Conservation (phyloP, 2,329 filamentous ascomycete species). For the Meredithiella fracta region DNA sequence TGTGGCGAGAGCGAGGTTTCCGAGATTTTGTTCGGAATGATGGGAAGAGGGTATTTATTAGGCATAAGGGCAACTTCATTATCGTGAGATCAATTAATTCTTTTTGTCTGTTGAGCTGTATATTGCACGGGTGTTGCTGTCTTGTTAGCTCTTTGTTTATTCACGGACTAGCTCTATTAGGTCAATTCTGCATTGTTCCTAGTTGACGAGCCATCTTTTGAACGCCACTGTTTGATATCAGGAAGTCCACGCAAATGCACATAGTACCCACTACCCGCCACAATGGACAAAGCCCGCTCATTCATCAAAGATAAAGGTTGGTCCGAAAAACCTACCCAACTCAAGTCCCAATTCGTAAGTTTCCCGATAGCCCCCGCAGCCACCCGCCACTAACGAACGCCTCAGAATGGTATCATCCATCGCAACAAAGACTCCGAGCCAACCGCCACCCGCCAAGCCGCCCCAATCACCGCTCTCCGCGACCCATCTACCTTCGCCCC, state of each 20-base stretch:
- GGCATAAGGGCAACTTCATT: not conserved
- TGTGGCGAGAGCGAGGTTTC: too few relatives aligned
- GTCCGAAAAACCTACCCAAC: constrained; percentile 15
- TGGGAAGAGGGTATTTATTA: too few relatives aligned
- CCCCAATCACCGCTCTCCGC: constrained; percentile 52
- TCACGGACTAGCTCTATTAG: too few relatives aligned
- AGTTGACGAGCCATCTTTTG: too few relatives aligned
- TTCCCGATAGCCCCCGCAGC: not conserved
- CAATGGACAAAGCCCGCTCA: constrained; percentile 11
- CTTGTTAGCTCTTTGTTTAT: too few relatives aligned
- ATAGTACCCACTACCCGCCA: not conserved
- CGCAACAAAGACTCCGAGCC: constrained; percentile 23
- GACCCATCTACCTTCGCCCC: constrained; percentile 67
- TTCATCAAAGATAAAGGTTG: constrained; percentile 12
- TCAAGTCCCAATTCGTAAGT: constrained; percentile 23
- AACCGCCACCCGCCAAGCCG: constrained; percentile 26
- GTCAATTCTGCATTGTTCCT: too few relatives aligned
- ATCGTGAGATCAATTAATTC: too few relatives aligned
- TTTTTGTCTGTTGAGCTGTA: too few relatives aligned
- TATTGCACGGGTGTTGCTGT: too few relatives aligned
- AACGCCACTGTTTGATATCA: too few relatives aligned
- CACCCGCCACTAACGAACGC: not conserved
- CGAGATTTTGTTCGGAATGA: too few relatives aligned
- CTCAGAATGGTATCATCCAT: constrained; percentile 30
- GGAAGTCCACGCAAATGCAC: not conserved